phyloP scores from a whole-genome alignment of 2,329 filamentous ascomycete genomes.

The Sporothrix phasma region DNA sequence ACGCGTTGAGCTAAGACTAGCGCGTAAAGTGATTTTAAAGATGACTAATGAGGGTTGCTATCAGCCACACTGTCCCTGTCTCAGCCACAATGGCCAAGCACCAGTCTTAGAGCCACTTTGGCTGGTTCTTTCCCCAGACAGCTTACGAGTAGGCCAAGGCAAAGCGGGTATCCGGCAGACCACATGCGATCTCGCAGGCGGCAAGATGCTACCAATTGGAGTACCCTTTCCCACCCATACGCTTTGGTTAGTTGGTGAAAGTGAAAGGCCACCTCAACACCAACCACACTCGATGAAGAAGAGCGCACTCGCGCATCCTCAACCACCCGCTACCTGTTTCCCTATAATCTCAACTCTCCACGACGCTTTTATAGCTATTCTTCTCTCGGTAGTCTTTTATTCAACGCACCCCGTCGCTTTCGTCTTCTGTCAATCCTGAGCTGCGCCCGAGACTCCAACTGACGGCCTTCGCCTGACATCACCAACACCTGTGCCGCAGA shows the following conservation, averaged over 20 bases:
- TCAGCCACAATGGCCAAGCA: background rate
- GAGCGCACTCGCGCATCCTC: background rate
- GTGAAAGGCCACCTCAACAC: conserved; percentile 18
- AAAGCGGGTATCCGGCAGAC: background rate
- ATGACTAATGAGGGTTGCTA: background rate
- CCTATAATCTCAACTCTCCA: background rate
- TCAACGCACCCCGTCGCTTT: too few species aligned
- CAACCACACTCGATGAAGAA: background rate
- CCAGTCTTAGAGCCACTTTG: background rate
- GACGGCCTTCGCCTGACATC: background rate
- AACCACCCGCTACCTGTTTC: too few species aligned
- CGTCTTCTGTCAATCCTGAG: too few species aligned
- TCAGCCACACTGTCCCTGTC: background rate
- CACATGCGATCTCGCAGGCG: conserved; percentile 3
- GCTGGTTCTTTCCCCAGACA: background rate
- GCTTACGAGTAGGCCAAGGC: background rate
- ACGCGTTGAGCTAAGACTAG: background rate
- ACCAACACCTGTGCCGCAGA: background rate
- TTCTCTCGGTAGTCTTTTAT: background rate
- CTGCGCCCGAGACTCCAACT: background rate
- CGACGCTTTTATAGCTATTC: too few species aligned
- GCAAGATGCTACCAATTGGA: conserved; percentile 4
- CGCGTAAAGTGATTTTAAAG: conserved; percentile 2
- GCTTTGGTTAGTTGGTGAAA: too few species aligned
- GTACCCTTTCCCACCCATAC: background rate